Base-by-base conservation (phyloP, 192 early-diverging fungal genomes). In the Dispira simplex region DNA sequence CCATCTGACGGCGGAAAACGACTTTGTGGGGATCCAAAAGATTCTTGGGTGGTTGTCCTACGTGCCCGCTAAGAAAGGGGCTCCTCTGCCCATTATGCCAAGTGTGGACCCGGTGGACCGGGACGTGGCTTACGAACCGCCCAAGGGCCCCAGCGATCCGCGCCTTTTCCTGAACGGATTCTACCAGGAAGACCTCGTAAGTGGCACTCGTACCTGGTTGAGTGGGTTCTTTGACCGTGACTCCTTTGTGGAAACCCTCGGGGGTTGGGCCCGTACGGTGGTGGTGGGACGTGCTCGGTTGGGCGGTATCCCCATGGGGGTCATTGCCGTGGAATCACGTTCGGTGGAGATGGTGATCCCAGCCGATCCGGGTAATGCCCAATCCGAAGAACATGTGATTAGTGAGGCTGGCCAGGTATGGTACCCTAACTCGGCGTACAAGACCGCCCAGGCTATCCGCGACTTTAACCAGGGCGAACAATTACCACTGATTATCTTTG, bases 381-480 rank as follows among this genome's bases (percentile, higher is more conserved):
- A 86, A 47, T 97, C 94, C 12, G 79, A 80, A 28, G 92, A 96
- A 72, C 89, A 97, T 75, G 83, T 90, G 2, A 65, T 91, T 48
- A 81, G 84, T 67, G 91, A 97, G 72, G 94, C 96, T 46, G 93
- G 93, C 57, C 88, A 90, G 67, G 96, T 98, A 47, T 98, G 96
- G 96, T 93, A 91, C 71, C 96, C 96, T 46, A 95, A 96, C 83
- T 94, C 91, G 48, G 90, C 96, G n/a, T 98, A 83, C 81, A 98
- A 98, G 81, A 98, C 96, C 23, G 93, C 96, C 14, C 96, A 98
- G 77, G 94, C 96, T 0, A 98, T 98, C 75, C 87, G 89, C 68
- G 96, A 98, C 77, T 97, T 98, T 53, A 96, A 97, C 82, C 89
- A 94, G 67, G 95, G 95, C 71, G 96, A 98, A 75, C 92, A 95